A percentile compares a stretch with the other conserved stretches of the same genome.
Evolutionary conservation across 495 filamentous ascomycete species (phyloP).

Genomic region (Xylaria flabelliformis): DNA sequence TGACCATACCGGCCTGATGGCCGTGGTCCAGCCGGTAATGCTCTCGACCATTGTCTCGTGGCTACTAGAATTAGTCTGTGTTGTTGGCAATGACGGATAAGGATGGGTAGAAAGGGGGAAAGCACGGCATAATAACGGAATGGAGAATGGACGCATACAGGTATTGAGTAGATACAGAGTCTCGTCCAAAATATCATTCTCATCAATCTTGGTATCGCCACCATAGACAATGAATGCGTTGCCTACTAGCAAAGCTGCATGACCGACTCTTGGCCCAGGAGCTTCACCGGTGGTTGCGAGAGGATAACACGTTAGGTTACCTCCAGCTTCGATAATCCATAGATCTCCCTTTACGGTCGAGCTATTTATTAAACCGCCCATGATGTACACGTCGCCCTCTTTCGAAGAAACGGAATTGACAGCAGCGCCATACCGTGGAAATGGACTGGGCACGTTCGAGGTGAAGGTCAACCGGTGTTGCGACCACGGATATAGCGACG

Average conservation of each 20-base stretch:
- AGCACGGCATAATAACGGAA: background rate
- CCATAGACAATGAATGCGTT: conserved; percentile 99
- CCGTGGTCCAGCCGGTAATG: conserved; percentile 79
- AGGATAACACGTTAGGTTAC: conserved; percentile 88
- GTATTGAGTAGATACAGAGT: conserved; percentile 97
- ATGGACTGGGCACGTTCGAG: conserved; percentile 81
- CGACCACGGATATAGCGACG: conserved; percentile 93
- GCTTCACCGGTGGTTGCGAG: conserved; percentile 91
- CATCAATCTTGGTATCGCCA: conserved; percentile 96
- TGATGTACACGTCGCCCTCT: conserved; percentile 96
- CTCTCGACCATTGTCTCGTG: conserved; percentile 96
- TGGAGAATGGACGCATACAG: conserved; percentile 63
- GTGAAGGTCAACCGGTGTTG: conserved; percentile 87
- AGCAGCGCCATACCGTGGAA: conserved; percentile 96
- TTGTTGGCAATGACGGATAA: conserved; percentile 2
- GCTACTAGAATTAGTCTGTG: conserved; percentile 59
- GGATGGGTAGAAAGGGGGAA: background rate
- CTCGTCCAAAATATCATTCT: conserved; percentile 88
- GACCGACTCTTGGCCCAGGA: conserved; percentile 93
- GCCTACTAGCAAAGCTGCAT: conserved; percentile 91
- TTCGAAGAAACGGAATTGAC: conserved; percentile 92
- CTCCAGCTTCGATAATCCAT: conserved; percentile 94
- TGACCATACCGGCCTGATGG: conserved; percentile 95
- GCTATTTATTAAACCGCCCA: conserved; percentile 95
- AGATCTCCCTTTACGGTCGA: conserved; percentile 95